Evolutionary conservation across 2,329 filamentous ascomycete genomes (phyloP), one percentile per base, ranked within the genome.

Genomic region (Sarocladium kiliense): DNA sequence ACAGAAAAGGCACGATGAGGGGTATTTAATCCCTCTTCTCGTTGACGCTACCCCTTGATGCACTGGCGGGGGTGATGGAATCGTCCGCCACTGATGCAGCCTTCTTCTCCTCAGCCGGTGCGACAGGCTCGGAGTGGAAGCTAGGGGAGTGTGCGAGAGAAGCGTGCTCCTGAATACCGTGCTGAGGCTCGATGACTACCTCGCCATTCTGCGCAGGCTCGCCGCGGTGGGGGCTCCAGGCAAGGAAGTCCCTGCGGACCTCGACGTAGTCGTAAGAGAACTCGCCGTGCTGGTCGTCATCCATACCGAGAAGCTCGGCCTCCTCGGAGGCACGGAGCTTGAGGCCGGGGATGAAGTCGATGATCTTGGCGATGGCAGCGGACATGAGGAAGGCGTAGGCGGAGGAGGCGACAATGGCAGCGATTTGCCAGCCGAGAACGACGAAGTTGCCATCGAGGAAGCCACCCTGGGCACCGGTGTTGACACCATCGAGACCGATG

Each of bases 191-290:
- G 54, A 87, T 74, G 55, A 79, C 70, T 30, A 78, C 73, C 64
- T 81, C 77, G 58, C 84, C 82, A 59, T 80, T 74, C 56, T 77
- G 71, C 51, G 79, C 77, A 25, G 84, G 86, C 62, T 88, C 84
- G 58, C 76, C 78, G 65, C 86, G 86, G 32, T 87, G 84, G 1
- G 89, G 89, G 27, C 88, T 92, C 89, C 89, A 94, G 57, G 89
- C 89, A 37, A 94, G 82, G 77, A 92, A 94, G 73, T 94, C 89
- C 65, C 89, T 85, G 66, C 89, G 87, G 57, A 93, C 88, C 79
- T 94, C 89, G 61, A 94, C 89, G 70, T 93, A 94, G 70, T 94
- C 89, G 77, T 93, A 93, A 12, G 89, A 89, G 68, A 93, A 94
- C 73, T 94, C 89, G 71, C 89, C 89, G 63, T 93, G 88, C 74